Base-by-base conservation (phyloP, 192 early-diverging fungal species). In the Obelidium mucronatum region DNA sequence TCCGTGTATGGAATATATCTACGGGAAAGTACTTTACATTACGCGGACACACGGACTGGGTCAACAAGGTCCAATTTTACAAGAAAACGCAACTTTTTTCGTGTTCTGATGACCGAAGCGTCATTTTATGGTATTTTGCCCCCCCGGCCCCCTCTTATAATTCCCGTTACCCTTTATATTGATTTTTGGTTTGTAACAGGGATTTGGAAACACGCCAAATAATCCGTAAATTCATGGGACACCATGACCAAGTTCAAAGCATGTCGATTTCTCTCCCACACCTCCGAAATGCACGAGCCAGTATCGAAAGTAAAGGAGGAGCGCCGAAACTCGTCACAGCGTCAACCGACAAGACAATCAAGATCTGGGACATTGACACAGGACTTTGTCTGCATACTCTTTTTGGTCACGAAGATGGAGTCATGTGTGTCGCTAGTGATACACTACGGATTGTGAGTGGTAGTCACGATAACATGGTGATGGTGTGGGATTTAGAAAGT, bases 301-400 rank as follows among this genome's bases (percentile, higher is more conserved):
- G 73, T 33, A 61, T 71, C 56, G 79, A 81, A 67, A 55, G 73
- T 48, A 30, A 31, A 17, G 67, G 68, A 1, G 51, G 51, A 24
- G 36, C 75, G 13, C 76, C 90, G 65, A 95, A 94, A 84, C 88
- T 98, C 59, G 90, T 99, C 30, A 94, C 96, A 8, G 95, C 92
- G 8, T 94, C 95, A 8, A 85, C 96, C 76, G 97, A 99, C 78
- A 88, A 92, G 35, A 97, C 96, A 0, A 85, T 99, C 28, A 92
- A 91, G 80, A 92, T 97, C 54, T 99, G 96, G 96, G 92, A 93
- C 77, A 90, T 93, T 77, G 91, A 94, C 59, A 94, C 94, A 0
- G 92, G 95, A 1, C 89, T 91, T 76, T 80, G 88, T 26, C 80
- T 96, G 17, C 89, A 91, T 24, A 90, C 91, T 1, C 87, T 98